Evolutionary conservation across 148 eudicot genomes (phyloP), one percentile per base, ranked within the genome.

Genomic region (Diospyros kaki): DNA sequence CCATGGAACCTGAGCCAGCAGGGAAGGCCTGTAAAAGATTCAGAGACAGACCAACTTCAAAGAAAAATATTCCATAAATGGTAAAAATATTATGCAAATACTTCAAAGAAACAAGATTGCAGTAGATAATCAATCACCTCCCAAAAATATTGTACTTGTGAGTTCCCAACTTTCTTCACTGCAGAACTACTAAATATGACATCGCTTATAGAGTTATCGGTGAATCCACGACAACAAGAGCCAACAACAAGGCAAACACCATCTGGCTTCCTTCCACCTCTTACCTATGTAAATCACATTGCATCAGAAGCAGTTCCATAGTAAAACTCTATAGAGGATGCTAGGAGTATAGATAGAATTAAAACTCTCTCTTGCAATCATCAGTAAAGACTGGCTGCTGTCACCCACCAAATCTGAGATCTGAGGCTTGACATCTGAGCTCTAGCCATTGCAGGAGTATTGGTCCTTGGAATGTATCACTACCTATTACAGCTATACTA

Each of bases 231-330:
- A 72, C 91, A 88, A 85, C 99, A 95, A 58, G 99, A 90, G 54
- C 99, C 99, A 75, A 93, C 99, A 64, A 95, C 99, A 74, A 91
- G 90, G 86, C 99, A 95, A 66, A 89, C 89, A 51, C 99, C 99
- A 75, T 95, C 99, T 3, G 99, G 99, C 85, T 91, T 95, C 82
- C 91, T 87, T 71, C 90, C 93, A 18, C 75, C n/a, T 74, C 97
- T 85, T 77, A 92, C 76, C 99, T 95, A 86, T 68, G 45, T 68
- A 53, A 51, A 80, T 71, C 54, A 77, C 10, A 60, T 2, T 6
- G 46, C 52, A 59, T 61, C 18, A 38, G 41, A 66, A 73, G 66
- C 64, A 75, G 53, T 59, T 76, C 43, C 73, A 56, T 56, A 18
- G 50, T n/a, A n/a, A n/a, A n/a, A n/a, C n/a, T 43, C 58, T 28